Conservation (phyloP, 2,329 filamentous ascomycete genomes). For the Clarireedia sp. region DNA sequence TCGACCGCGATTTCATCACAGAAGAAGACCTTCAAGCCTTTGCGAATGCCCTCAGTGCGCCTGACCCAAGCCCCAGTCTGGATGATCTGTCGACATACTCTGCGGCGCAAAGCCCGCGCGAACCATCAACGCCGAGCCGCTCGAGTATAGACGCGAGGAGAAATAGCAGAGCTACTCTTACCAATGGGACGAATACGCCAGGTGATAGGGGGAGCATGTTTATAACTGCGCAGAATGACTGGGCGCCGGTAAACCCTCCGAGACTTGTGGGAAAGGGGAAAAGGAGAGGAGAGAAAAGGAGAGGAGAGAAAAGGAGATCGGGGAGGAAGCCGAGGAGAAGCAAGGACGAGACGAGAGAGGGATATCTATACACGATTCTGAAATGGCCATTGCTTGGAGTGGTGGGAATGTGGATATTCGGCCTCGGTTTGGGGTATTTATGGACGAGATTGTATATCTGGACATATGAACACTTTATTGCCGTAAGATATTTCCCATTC, state of each 20-base stretch:
- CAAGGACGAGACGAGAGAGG: constrained; percentile 90
- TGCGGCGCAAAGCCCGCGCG: constrained; percentile 1
- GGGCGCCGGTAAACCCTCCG: constrained; percentile 67
- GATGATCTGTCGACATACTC: constrained; percentile 35
- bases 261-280: constrained; percentile 28
- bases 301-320: constrained; percentile 34
- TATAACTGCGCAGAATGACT: constrained; percentile 90
- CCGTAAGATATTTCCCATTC: not conserved
- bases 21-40: constrained; percentile 70
- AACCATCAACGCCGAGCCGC: constrained; percentile 10
- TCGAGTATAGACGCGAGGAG: constrained; percentile 15
- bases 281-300: too few relatives aligned
- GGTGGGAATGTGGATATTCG: constrained; percentile 72
- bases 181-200: constrained; percentile 8
- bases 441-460: constrained; percentile 83
- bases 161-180: constrained; percentile 4
- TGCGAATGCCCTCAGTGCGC: constrained; percentile 71
- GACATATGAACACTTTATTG: constrained; percentile 57
- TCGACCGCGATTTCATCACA: constrained; percentile 67
- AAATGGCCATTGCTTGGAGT: constrained; percentile 87
- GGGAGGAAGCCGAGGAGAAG: constrained; percentile 36
- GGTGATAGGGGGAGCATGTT: constrained; percentile 36
- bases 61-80: constrained; percentile 62
- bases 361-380: constrained; percentile 77
- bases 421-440: constrained; percentile 67